Evolutionary conservation across 208 protist species (phyloP).

Genomic region (Trypanosoma avium): DNA sequence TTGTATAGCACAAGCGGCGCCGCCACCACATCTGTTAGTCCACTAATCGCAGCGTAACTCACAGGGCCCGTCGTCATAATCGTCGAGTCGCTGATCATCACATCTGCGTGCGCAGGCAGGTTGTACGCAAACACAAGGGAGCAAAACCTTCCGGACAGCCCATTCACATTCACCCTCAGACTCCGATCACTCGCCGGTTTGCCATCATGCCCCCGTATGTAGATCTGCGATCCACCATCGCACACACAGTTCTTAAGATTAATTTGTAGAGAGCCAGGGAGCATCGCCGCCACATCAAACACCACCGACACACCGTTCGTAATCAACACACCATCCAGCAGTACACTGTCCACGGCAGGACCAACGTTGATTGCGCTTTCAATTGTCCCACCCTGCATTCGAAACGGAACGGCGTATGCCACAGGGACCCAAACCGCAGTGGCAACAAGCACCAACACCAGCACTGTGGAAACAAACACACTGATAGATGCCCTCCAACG

Average conservation of each 20-base stretch:
- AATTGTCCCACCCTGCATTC: conserved; percentile 8
- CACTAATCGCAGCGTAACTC: background rate
- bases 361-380: conserved; percentile 2
- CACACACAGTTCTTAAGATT: conserved; percentile 15
- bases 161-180: conserved; percentile 6
- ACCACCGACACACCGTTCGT: conserved; percentile 10
- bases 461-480: background rate
- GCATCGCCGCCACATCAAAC: conserved; percentile 21
- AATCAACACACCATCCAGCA: conserved; percentile 8
- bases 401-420: conserved; percentile 12
- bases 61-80: background rate
- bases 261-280: conserved; percentile 10
- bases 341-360: conserved; percentile 12
- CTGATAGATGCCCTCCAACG: background rate
- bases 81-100: conserved; percentile 7
- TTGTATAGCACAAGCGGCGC: background rate
- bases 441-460: conserved; percentile 4
- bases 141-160: conserved; percentile 3
- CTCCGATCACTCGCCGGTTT: background rate
- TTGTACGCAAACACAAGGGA: conserved; percentile 11
- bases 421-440: background rate
- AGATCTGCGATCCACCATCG: conserved; percentile 17
- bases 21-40: background rate
- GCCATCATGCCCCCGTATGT: conserved; percentile 15
- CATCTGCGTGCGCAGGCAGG: background rate